phyloP scores from a whole-genome alignment of 257 asterid genomes.

The Solanum phureja region DNA sequence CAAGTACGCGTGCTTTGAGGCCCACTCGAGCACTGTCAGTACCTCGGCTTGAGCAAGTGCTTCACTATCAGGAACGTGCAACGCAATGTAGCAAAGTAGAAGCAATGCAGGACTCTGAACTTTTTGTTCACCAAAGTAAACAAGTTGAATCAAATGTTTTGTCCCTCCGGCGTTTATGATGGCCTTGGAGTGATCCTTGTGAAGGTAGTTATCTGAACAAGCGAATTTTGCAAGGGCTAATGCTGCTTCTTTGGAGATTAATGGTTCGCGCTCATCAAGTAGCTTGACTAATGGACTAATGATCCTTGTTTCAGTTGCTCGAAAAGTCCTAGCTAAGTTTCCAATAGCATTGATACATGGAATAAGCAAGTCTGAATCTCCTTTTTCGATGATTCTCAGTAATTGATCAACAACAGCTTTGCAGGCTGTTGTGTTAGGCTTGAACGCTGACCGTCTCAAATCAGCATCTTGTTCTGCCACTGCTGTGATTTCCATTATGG shows the following conservation, averaged over 20 bases:
- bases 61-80: constrained; percentile 65
- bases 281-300: constrained; percentile 48
- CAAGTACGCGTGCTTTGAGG: constrained; percentile 35
- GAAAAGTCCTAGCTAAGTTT: constrained; percentile 57
- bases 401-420: constrained; percentile 62
- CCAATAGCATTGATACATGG: constrained; percentile 59
- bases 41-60: constrained; percentile 53
- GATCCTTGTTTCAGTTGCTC: constrained; percentile 59
- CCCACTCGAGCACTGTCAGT: constrained; percentile 60
- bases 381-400: constrained; percentile 28
- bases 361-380: constrained; percentile 35
- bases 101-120: constrained; percentile 47
- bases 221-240: constrained; percentile 52
- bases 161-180: constrained; percentile 51
- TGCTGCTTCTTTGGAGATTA: constrained; percentile 42
- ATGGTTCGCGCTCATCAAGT: constrained; percentile 45
- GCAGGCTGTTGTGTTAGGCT: constrained; percentile 69
- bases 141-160: constrained; percentile 53
- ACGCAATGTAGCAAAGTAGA: constrained; percentile 35
- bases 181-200: constrained; percentile 54
- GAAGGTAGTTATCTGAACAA: constrained; percentile 42
- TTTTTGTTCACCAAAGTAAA: constrained; percentile 51
- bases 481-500: constrained; percentile 62
- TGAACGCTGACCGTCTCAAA: constrained; percentile 50
- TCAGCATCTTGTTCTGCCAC: constrained; percentile 59